phyloP scores from a whole-genome alignment of 441 rosid species.

The Corymbia citriodora region DNA sequence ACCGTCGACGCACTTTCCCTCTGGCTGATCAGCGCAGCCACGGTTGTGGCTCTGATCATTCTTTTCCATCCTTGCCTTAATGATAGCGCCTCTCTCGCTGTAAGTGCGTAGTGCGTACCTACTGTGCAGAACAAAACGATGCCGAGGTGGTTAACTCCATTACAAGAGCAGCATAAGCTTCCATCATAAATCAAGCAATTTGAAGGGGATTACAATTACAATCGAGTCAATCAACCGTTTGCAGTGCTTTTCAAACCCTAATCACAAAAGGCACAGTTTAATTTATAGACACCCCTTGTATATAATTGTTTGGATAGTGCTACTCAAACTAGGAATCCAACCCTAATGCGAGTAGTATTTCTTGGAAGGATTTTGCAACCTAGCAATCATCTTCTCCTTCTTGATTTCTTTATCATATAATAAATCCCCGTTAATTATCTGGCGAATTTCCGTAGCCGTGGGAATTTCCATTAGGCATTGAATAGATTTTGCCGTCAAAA shows the following conservation, averaged over 20 bases:
- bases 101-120: not conserved
- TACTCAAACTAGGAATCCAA: not conserved
- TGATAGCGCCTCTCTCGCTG: not conserved
- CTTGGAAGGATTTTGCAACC: not conserved
- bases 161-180: not conserved
- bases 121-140: not conserved
- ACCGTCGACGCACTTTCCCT: not conserved
- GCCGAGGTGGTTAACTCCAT: not conserved
- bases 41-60: not conserved
- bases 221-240: too few species aligned
- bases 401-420: not conserved
- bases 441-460: not conserved
- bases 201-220: too few species aligned
- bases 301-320: not conserved
- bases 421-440: not conserved
- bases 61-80: not conserved
- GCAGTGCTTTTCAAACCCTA: too few species aligned
- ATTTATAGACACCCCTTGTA: not conserved
- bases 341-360: not conserved
- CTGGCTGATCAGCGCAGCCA: not conserved
- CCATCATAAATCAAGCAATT: too few species aligned
- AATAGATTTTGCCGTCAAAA: not conserved
- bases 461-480: not conserved
- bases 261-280: too few species aligned
- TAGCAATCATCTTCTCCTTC: not conserved